phyloP scores from a whole-genome alignment of 1,284 basidiomycete species.

The Trametes pubescens region DNA sequence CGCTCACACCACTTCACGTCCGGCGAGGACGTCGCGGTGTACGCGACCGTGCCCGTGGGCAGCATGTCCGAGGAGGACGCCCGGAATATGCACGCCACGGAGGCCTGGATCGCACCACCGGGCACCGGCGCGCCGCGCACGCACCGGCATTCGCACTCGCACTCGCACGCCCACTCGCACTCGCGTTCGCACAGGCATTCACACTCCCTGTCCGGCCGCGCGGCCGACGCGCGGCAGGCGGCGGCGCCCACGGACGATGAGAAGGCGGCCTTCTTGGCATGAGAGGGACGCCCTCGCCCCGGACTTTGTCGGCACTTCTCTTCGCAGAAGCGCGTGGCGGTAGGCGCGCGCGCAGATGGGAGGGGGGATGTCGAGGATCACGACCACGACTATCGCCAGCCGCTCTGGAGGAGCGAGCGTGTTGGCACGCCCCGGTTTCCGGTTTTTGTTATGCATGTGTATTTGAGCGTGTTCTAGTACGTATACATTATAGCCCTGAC shows the following conservation, averaged over 20 bases:
- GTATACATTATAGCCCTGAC: constrained; percentile 32
- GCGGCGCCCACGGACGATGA: constrained; percentile 46
- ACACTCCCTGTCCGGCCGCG: constrained; percentile 17
- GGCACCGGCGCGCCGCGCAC: constrained; percentile 19
- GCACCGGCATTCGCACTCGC: constrained; percentile 31
- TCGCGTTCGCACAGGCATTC: constrained; percentile 27
- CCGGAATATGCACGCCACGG: constrained; percentile 63
- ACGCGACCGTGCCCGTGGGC: constrained; percentile 69
- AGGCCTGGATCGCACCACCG: constrained; percentile 64
- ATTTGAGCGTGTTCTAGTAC: constrained; percentile 29
- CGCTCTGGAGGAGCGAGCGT: background rate
- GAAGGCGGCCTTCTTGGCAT: constrained; percentile 32
- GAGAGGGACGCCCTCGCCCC: background rate
- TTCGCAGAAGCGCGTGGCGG: constrained; percentile 3
- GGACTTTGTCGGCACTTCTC: constrained; percentile 3
- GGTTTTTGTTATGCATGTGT: constrained; percentile 20
- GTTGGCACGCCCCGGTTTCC: background rate
- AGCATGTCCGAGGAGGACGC: constrained; percentile 60
- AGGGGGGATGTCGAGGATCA: constrained; percentile 1
- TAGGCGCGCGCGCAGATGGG: constrained; percentile 1
- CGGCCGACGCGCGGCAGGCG: constrained; percentile 37
- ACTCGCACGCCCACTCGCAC: constrained; percentile 34
- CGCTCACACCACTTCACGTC: constrained; percentile 24
- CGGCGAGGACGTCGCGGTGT: constrained; percentile 54
- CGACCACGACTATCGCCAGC: background rate